These are phyloP conservation scores for Mycena pura DNA, from an alignment of 768 basidiomycete species.

Conservation along the genomic window DNA sequence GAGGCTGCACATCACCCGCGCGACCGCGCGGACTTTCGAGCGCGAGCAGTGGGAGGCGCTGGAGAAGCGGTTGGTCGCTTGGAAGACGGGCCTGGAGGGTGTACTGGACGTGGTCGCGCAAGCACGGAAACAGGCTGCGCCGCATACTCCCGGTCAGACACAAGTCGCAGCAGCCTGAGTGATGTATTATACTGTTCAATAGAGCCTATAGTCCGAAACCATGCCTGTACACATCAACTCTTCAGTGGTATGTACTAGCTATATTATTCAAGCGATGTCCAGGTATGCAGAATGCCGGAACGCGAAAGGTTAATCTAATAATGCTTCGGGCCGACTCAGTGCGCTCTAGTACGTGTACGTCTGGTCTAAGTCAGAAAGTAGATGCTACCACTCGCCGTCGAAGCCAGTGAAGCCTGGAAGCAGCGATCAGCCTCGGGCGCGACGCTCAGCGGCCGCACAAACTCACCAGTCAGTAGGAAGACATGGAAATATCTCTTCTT, in stretches of 20 bases:
- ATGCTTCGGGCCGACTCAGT: not conserved
- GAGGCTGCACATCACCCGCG: conserved; percentile 73
- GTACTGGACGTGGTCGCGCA: conserved; percentile 74
- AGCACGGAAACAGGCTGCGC: conserved; percentile 55
- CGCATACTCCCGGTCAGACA: conserved; percentile 30
- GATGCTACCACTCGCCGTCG: conserved; percentile 78
- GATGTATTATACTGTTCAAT: conserved; percentile 16
- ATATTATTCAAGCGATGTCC: not conserved
- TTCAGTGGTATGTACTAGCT: too few relatives aligned
- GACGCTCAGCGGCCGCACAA: conserved; percentile 31
- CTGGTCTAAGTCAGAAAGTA: not conserved
- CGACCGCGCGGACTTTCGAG: conserved; percentile 79
- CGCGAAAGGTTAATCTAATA: conserved; percentile 1
- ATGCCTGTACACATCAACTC: not conserved
- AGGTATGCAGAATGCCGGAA: not conserved
- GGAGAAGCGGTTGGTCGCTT: conserved; percentile 74
- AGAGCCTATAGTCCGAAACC: not conserved
- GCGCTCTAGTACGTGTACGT: conserved; percentile 8
- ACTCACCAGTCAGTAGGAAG: conserved; percentile 81
- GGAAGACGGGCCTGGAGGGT: conserved; percentile 74
- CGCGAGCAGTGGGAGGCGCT: conserved; percentile 81
- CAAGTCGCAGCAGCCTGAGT: conserved; percentile 11
- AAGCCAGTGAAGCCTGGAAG: conserved; percentile 75
- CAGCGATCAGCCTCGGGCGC: conserved; percentile 7
- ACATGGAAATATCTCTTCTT: conserved; percentile 86